phyloP scores from a whole-genome alignment of 1,284 basidiomycete genomes.

The Agaricales sp. region DNA sequence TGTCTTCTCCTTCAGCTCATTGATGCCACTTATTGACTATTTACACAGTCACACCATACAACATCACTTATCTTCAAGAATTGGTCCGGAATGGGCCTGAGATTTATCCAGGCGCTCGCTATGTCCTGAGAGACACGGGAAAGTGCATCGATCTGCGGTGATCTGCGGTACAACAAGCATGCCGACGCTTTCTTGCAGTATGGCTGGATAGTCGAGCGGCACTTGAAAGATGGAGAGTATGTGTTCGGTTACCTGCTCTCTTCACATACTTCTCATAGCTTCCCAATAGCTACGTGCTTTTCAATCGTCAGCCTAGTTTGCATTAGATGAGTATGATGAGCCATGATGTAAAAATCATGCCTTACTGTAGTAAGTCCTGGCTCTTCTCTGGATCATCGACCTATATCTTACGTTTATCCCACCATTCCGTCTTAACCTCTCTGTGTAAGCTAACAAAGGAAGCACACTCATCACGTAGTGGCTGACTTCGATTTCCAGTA shows the following conservation, averaged over 20 bases:
- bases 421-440: slow-evolving; percentile 96
- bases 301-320: slow-evolving; percentile 96
- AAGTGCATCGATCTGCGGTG: slow-evolving; percentile 98
- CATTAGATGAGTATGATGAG: slow-evolving; percentile 99
- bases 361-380: slow-evolving; percentile 81
- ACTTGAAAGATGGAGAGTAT: slow-evolving; percentile 95
- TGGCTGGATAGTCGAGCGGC: slow-evolving; percentile 98
- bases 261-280: not conserved
- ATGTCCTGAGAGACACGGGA: slow-evolving; percentile 95
- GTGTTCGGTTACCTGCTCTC: slow-evolving; percentile 21
- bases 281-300: slow-evolving; percentile 72
- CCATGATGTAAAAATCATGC: slow-evolving; percentile 96
- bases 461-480: too few relatives aligned
- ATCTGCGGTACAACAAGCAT: slow-evolving; percentile 95
- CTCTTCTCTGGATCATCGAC: slow-evolving; percentile 1
- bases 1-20: slow-evolving; percentile 12
- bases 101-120: slow-evolving; percentile 92
- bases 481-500: slow-evolving; percentile 35
- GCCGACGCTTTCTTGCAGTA: slow-evolving; percentile 96
- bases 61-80: slow-evolving; percentile 90
- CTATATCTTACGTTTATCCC: slow-evolving; percentile 19
- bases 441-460: slow-evolving; percentile 91
- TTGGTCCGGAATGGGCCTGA: slow-evolving; percentile 96
- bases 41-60: slow-evolving; percentile 98
- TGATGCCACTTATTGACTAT: slow-evolving; percentile 3